Evolutionary conservation across 108 stramenopile species (phyloP).

Genomic region (Mayamaea pseudoterrestris): DNA sequence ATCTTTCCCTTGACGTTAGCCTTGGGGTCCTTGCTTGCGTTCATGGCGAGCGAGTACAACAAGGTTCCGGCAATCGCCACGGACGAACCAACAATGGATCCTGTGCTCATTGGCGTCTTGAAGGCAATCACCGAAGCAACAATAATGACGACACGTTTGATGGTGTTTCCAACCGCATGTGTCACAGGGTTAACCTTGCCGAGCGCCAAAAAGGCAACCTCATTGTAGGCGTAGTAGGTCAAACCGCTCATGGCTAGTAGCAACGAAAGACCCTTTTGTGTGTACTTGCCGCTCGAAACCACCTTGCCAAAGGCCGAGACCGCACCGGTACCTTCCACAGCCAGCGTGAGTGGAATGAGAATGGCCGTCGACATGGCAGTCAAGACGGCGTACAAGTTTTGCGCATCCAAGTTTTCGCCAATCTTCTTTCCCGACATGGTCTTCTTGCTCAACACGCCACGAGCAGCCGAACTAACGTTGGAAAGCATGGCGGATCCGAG

Average conservation of each 20-base stretch:
- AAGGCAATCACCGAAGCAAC: conserved; percentile 92
- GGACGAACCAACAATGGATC: conserved; percentile 83
- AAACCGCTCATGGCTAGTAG: conserved; percentile 49
- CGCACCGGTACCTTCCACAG: conserved; percentile 84
- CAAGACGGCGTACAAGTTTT: conserved; percentile 94
- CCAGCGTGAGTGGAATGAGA: conserved; percentile 82
- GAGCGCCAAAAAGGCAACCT: conserved; percentile 95
- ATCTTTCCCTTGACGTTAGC: too few relatives aligned
- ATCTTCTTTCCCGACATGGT: conserved; percentile 89
- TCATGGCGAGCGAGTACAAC: conserved; percentile 92
- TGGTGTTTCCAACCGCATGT: conserved; percentile 98
- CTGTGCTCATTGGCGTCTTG: conserved; percentile 93
- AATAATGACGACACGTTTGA: conserved; percentile 98
- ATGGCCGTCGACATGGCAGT: conserved; percentile 88
- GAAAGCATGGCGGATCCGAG: conserved; percentile 95
- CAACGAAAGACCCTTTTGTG: conserved; percentile 40
- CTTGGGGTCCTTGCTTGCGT: conserved; percentile 82
- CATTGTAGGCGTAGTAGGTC: conserved; percentile 97
- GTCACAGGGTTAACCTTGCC: conserved; percentile 93
- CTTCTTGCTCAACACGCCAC: conserved; percentile 93
- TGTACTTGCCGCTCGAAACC: conserved; percentile 69
- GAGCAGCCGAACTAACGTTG: conserved; percentile 91
- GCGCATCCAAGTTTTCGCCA: conserved; percentile 95
- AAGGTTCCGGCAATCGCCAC: conserved; percentile 90
- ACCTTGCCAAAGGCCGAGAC: conserved; percentile 65